Conservation (phyloP, 805 yeast species). For the Ogataea kodamae region DNA sequence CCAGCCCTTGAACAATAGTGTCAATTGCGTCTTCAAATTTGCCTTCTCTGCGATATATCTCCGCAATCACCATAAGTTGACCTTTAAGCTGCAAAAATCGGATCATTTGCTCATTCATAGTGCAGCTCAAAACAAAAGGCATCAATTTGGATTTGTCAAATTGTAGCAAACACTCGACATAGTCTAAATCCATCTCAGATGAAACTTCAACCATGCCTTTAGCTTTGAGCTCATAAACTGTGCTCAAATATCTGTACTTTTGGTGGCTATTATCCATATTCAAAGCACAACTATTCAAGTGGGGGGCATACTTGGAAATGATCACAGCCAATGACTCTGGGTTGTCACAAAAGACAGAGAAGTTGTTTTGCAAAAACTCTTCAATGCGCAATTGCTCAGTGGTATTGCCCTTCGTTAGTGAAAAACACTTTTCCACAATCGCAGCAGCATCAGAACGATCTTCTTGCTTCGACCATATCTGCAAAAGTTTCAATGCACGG, state of each 20-base stretch:
- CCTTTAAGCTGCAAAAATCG: slow-evolving; percentile 23
- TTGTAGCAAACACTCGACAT: slow-evolving; percentile 27
- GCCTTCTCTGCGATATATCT: slow-evolving; percentile 26
- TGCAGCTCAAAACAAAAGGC: slow-evolving; percentile 19
- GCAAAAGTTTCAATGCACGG: slow-evolving; percentile 49
- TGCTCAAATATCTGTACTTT: slow-evolving; percentile 34
- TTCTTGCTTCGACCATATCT: slow-evolving; percentile 43
- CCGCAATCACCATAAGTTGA: slow-evolving; percentile 33
- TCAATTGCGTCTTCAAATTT: slow-evolving; percentile 33
- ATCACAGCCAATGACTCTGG: slow-evolving; percentile 35
- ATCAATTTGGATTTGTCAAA: slow-evolving; percentile 19
- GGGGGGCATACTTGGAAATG: slow-evolving; percentile 37
- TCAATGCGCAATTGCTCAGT: slow-evolving; percentile 26
- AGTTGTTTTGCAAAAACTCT: slow-evolving; percentile 28
- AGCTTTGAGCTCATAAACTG: slow-evolving; percentile 27
- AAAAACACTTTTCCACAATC: slow-evolving; percentile 27
- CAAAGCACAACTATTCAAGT: slow-evolving; percentile 38
- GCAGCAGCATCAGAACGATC: slow-evolving; percentile 7
- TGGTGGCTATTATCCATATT: slow-evolving; percentile 25
- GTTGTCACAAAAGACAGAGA: slow-evolving; percentile 32
- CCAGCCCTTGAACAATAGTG: slow-evolving; percentile 22
- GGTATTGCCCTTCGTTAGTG: slow-evolving; percentile 12
- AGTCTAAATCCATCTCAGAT: slow-evolving; percentile 20
- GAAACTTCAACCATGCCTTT: slow-evolving; percentile 11
- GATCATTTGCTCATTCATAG: slow-evolving; percentile 17